A percentile compares a stretch with the other conserved stretches of the same genome.
Evolutionary conservation across 2,329 filamentous ascomycete species (phyloP).

Genomic region (Fusarium denticulatum): DNA sequence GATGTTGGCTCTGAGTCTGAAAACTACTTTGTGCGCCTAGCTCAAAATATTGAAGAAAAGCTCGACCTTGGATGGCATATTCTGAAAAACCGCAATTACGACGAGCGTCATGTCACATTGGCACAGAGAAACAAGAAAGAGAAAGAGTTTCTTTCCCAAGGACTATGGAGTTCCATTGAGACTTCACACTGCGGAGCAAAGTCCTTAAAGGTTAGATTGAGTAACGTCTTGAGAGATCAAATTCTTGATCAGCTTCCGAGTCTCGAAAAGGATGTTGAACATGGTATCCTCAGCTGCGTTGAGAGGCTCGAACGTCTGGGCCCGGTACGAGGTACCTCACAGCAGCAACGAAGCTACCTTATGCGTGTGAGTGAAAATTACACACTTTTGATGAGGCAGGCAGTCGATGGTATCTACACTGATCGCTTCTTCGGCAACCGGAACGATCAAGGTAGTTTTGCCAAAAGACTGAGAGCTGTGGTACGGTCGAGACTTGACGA

Average conservation of each 20-base stretch:
- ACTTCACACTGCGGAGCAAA: conserved; percentile 57
- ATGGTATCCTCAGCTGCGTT: conserved; percentile 55
- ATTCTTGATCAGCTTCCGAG: conserved; percentile 58
- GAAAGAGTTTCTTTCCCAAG: conserved; percentile 54
- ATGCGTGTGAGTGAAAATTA: background rate
- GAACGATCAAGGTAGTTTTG: background rate
- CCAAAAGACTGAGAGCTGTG: background rate
- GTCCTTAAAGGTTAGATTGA: conserved; percentile 59
- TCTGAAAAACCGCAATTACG: conserved; percentile 46
- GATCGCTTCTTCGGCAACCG: conserved; percentile 46
- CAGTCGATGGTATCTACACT: conserved; percentile 62
- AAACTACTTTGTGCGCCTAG: conserved; percentile 56
- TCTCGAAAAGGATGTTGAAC: background rate
- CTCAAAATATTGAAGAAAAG: conserved; percentile 56
- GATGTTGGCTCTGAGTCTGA: conserved; percentile 43
- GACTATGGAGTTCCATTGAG: conserved; percentile 51
- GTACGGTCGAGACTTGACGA: background rate
- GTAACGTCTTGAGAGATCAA: conserved; percentile 59
- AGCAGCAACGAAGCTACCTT: conserved; percentile 61
- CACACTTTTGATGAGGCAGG: conserved; percentile 54
- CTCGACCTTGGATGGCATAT: conserved; percentile 65
- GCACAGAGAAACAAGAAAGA: conserved; percentile 54
- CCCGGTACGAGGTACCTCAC: conserved; percentile 53
- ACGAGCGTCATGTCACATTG: conserved; percentile 39
- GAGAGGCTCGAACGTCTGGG: conserved; percentile 59